phyloP scores from a whole-genome alignment of 306 rosid genomes.

The Trichosanthes truncata region DNA sequence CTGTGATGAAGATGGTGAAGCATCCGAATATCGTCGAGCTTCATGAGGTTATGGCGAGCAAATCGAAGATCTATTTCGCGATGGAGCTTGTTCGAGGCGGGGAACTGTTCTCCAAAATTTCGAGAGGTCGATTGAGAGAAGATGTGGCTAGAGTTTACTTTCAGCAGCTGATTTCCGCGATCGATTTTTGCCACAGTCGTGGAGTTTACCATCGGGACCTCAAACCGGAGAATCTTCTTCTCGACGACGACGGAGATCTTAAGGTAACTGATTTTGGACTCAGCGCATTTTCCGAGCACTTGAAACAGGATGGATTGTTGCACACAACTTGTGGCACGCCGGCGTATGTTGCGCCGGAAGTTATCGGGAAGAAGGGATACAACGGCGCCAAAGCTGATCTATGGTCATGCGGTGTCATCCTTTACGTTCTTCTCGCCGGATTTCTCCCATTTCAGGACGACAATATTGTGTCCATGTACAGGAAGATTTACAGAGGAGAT shows the following conservation, averaged over 20 bases:
- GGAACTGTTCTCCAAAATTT: slow-evolving; percentile 74
- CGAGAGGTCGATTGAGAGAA: slow-evolving; percentile 57
- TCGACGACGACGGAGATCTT: slow-evolving; percentile 63
- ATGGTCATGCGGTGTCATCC: slow-evolving; percentile 95
- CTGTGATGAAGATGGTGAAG: slow-evolving; percentile 86
- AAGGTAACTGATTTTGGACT: slow-evolving; percentile 90
- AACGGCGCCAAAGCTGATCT: slow-evolving; percentile 90
- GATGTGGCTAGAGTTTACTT: slow-evolving; percentile 69
- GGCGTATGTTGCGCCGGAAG: slow-evolving; percentile 93
- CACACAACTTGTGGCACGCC: slow-evolving; percentile 96
- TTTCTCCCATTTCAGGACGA: slow-evolving; percentile 86
- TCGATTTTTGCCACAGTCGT: slow-evolving; percentile 93
- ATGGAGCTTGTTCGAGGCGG: slow-evolving; percentile 98
- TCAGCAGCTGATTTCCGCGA: slow-evolving; percentile 84
- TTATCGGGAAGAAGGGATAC: slow-evolving; percentile 77
- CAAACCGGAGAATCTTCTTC: slow-evolving; percentile 54
- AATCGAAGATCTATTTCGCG: slow-evolving; percentile 84
- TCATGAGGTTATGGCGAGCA: slow-evolving; percentile 88
- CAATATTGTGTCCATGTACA: slow-evolving; percentile 67
- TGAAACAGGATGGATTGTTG: slow-evolving; percentile 56
- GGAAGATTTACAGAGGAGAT: slow-evolving; percentile 77
- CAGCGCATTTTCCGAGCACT: slow-evolving; percentile 60
- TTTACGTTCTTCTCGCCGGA: slow-evolving; percentile 84
- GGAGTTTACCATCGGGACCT: slow-evolving; percentile 92
- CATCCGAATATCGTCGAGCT: slow-evolving; percentile 75